Base-by-base conservation (phyloP, 164 flowering plant genomes). In the Piper betle region DNA sequence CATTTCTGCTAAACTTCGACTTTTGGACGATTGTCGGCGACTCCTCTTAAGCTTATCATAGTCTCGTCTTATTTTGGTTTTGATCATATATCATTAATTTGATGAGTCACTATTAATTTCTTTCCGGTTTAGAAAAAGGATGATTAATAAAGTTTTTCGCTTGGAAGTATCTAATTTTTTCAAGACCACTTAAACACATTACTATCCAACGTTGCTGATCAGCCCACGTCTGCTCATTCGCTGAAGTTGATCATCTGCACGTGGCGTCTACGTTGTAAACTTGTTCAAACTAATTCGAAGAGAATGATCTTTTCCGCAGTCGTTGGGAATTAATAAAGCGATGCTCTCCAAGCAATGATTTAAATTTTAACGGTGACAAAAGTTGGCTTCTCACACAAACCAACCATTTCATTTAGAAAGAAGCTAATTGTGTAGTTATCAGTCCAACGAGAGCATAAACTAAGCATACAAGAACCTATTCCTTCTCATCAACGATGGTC, bases 401-500 rank as follows among this genome's bases (percentile, higher is more conserved):
- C 41, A 18, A n/a, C 41, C 9, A 40, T 40, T 16, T 17, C 15
- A 20, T 40, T 42, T 8, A 18, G 25, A 15, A 6, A 5, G 4
- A 15, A 0, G 4, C 39, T 39, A 37, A 40, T 18, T 25, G 20
- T 5, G 63, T 62, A 1, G 2, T 37, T 52, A 11, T 38, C 10
- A 16, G 54, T 11, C 40, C 37, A 25, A 8, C 52, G 15, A 52
- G 39, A 6, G 52, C 33, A 52, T 37, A 52, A 15, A 46, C 7
- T 12, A 54, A 37, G 52, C 13, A 52, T 16, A 43, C 52, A 43
- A 53, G 66, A 63, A 63, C 59, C 58, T 52, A 63, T 63, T 63
- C 66, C 15, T 25, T 9, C 13, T 53, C 64, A 33, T 37, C 8
- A 37, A 63, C 39, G 59, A 56, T 55, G 66, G 66, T 18, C 53